Conservation (phyloP, 768 basidiomycete genomes). For the Termitomyces sp. region DNA sequence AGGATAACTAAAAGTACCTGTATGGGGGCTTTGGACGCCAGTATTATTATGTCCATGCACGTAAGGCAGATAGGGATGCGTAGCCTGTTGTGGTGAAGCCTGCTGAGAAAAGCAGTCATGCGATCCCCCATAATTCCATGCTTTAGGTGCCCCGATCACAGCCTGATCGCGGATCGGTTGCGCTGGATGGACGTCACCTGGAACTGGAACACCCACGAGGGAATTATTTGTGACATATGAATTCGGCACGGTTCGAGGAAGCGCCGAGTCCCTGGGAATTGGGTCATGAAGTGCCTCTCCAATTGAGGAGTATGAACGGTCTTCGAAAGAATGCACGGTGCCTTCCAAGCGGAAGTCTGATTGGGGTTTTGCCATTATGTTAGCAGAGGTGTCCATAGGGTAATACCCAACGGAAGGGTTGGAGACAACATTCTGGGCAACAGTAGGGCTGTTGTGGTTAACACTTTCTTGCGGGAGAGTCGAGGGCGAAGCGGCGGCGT, state of each 20-base stretch:
- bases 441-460: slow-evolving; percentile 13
- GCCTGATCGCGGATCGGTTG: slow-evolving; percentile 1
- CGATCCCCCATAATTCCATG: slow-evolving; percentile 1
- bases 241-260: neutral
- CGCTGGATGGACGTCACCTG: neutral
- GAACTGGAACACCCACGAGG: neutral
- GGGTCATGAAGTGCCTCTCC: slow-evolving; percentile 7
- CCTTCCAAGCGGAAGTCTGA: slow-evolving; percentile 10
- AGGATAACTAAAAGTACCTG: neutral
- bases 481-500: slow-evolving; percentile 13
- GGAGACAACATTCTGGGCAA: slow-evolving; percentile 1
- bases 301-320: slow-evolving; percentile 8
- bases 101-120: slow-evolving; percentile 5
- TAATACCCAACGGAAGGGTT: slow-evolving; percentile 22
- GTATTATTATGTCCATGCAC: neutral
- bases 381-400: slow-evolving; percentile 13
- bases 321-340: slow-evolving; percentile 7
- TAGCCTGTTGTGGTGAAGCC: neutral
- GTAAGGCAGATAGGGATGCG: slow-evolving; percentile 4
- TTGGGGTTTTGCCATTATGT: neutral
- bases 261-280: neutral
- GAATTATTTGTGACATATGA: slow-evolving; percentile 2
- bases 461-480: slow-evolving; percentile 11
- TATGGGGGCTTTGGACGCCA: neutral
- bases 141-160: neutral